These are phyloP conservation scores for Yueomyces sinensis DNA, from an alignment of 805 yeast species.

Conservation along the genomic window DNA sequence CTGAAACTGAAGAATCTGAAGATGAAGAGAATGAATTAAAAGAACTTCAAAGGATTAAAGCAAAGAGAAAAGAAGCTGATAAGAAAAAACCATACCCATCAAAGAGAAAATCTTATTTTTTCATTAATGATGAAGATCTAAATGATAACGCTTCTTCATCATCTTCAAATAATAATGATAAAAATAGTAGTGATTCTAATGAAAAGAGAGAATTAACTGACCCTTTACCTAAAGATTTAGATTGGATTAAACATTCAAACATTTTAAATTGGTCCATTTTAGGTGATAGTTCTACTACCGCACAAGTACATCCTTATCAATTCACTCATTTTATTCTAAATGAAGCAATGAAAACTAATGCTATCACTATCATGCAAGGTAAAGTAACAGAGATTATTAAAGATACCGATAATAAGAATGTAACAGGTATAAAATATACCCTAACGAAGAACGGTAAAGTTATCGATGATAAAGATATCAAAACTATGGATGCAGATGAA, in stretches of 20 bases:
- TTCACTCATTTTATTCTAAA: constrained; percentile 72
- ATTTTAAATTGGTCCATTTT: constrained; percentile 64
- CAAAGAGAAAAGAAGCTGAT: neutral
- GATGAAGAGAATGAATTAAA: neutral
- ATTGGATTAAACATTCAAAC: constrained; percentile 59
- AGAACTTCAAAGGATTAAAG: neutral
- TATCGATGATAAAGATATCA: constrained; percentile 24
- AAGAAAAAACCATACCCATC: neutral
- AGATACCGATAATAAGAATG: constrained; percentile 1
- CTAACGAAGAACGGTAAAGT: constrained; percentile 11
- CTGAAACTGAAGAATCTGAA: neutral
- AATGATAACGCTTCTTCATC: neutral
- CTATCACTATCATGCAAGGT: constrained; percentile 75
- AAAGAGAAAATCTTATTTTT: neutral
- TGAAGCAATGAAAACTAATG: constrained; percentile 71
- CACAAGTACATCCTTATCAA: constrained; percentile 92
- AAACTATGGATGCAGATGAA: constrained; percentile 46
- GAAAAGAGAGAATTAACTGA: neutral
- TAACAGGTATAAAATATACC: neutral
- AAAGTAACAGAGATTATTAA: constrained; percentile 55
- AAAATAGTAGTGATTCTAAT: neutral
- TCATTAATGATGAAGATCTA: constrained; percentile 6
- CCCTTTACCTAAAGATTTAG: constrained; percentile 47
- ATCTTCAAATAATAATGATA: neutral
- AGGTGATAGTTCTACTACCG: constrained; percentile 82